Percentiles rank a stretch among this genome's conserved stretches.
These are phyloP conservation scores for Sarocladiaceae sp. DNA, from an alignment of 2,329 filamentous ascomycete species.

Conservation along the genomic window DNA sequence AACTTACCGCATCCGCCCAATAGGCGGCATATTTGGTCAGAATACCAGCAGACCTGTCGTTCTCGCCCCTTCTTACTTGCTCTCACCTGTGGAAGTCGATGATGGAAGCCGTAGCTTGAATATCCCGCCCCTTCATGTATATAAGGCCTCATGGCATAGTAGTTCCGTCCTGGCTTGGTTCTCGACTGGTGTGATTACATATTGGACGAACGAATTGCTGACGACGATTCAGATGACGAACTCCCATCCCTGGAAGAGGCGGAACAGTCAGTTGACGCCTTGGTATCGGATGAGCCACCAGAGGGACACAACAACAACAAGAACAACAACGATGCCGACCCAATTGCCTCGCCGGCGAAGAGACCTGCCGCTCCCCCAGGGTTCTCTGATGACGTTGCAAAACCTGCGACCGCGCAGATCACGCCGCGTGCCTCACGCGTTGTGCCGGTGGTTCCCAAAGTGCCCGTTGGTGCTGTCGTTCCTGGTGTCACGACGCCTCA, in stretches of 20 bases:
- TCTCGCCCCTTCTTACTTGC: constrained; percentile 29
- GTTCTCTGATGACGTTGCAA: constrained; percentile 18
- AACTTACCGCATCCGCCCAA: constrained; percentile 36
- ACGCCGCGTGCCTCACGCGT: constrained; percentile 14
- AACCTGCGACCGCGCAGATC: constrained; percentile 9
- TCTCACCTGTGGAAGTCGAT: constrained; percentile 51
- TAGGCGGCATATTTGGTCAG: constrained; percentile 30
- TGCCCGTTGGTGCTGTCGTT: constrained; percentile 18
- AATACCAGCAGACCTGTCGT: constrained; percentile 33
- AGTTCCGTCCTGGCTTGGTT: constrained; percentile 16
- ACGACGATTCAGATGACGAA: constrained; percentile 49
- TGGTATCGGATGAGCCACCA: constrained; percentile 55
- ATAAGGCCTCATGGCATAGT: constrained; percentile 23
- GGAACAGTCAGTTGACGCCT: constrained; percentile 57
- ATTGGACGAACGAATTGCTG: neutral
- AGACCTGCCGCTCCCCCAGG: constrained; percentile 26
- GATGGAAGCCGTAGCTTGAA: constrained; percentile 53
- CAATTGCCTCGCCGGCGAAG: neutral
- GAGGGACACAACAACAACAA: constrained; percentile 11
- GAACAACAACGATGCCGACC: constrained; percentile 8
- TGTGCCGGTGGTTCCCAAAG: constrained; percentile 20
- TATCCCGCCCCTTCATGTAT: constrained; percentile 31
- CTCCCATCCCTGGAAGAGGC: constrained; percentile 56
- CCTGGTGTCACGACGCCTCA: constrained; percentile 26
- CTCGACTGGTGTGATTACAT: constrained; percentile 22